phyloP scores from a whole-genome alignment of 768 basidiomycete species.

The Hebeloma cylindrosporum region DNA sequence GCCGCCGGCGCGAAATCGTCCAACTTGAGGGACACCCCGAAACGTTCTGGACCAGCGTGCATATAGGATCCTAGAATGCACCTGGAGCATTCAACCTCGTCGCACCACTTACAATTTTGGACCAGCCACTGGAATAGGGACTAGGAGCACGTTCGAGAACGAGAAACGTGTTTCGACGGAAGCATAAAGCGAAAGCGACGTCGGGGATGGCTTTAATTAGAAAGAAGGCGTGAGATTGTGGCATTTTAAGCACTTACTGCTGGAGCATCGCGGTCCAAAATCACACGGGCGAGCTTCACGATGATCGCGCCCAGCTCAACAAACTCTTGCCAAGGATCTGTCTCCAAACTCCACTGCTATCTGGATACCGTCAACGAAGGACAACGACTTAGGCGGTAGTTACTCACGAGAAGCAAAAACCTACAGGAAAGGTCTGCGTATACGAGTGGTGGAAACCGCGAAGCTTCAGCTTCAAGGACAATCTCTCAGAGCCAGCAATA shows the following conservation, averaged over 20 bases:
- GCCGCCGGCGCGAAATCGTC: conserved; percentile 17
- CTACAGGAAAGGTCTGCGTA: no score
- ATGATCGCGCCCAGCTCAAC: conserved; percentile 43
- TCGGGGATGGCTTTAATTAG: conserved; percentile 6
- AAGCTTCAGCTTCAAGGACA: conserved; percentile 21
- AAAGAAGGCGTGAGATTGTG: conserved; percentile 5
- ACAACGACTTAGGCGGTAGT: no score
- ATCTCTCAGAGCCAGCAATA: conserved; percentile 46
- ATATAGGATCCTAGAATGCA: conserved; percentile 38
- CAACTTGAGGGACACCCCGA: conserved; percentile 32
- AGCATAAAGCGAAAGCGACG: conserved; percentile 15
- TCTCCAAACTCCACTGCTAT: conserved; percentile 56
- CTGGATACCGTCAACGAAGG: no score
- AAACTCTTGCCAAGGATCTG: conserved; percentile 65
- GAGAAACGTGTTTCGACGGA: conserved; percentile 18
- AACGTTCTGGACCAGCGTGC: conserved; percentile 28
- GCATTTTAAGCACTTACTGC: conserved; percentile 25
- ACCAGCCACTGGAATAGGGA: conserved; percentile 28
- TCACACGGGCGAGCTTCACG: conserved; percentile 59
- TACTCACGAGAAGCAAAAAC: no score
- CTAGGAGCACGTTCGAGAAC: conserved; percentile 22
- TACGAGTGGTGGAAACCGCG: conserved; percentile 1
- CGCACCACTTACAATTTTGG: conserved; percentile 37
- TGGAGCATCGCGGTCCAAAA: conserved; percentile 64
- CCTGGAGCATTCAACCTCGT: conserved; percentile 28